Conservation (phyloP, 257 asterid species). For the Euphrasia confusa region DNA sequence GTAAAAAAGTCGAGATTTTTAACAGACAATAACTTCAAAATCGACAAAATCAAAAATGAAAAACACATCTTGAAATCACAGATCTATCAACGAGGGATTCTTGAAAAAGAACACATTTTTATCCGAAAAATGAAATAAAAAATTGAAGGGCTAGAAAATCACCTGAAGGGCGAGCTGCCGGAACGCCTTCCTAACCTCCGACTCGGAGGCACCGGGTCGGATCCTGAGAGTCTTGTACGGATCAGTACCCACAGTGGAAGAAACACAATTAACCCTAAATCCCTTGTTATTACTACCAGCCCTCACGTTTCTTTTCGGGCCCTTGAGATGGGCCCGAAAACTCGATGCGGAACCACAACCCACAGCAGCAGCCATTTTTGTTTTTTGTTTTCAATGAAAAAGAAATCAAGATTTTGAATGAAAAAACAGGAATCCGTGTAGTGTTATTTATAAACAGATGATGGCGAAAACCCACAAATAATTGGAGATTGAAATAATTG, state of each 20-base stretch:
- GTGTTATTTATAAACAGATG: background rate
- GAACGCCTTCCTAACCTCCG: constrained; percentile 75
- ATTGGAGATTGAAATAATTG: background rate
- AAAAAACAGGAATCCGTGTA: background rate
- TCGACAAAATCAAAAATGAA: background rate
- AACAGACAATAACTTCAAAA: no score
- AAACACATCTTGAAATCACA: background rate
- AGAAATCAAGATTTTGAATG: background rate
- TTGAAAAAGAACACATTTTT: constrained; percentile 7
- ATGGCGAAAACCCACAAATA: constrained; percentile 7
- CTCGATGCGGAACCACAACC: constrained; percentile 40
- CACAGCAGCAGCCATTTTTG: constrained; percentile 42
- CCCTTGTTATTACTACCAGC: constrained; percentile 21
- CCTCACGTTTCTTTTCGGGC: constrained; percentile 21
- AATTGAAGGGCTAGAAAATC: background rate
- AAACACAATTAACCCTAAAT: constrained; percentile 45
- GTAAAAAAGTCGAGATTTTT: background rate
- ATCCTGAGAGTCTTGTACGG: constrained; percentile 64
- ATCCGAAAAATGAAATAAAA: background rate
- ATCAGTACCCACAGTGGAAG: constrained; percentile 41
- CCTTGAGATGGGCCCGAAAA: constrained; percentile 37
- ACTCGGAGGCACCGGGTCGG: constrained; percentile 63
- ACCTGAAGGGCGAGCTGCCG: constrained; percentile 77
- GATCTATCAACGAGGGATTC: background rate
- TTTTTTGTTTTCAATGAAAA: background rate